Evolutionary conservation across 331 rosid genomes (phyloP).

Genomic region (Arachis monticola): DNA sequence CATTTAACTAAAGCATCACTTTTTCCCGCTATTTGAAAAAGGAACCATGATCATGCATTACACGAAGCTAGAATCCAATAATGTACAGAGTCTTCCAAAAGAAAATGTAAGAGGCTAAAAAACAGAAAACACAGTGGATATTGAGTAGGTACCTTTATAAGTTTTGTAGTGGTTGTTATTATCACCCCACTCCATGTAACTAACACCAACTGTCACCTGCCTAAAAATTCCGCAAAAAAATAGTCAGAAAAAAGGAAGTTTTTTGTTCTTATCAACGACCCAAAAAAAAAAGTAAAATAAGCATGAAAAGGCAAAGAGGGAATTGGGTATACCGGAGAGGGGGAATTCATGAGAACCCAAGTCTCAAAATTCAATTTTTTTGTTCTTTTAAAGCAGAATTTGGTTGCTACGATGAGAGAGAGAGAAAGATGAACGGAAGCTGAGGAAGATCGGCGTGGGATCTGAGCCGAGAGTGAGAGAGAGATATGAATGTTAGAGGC

Average conservation of each 20-base stretch:
- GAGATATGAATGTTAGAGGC: slow-evolving; percentile 20
- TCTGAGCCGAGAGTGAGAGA: slow-evolving; percentile 45
- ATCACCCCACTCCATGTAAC: slow-evolving; percentile 79
- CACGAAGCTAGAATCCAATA: neutral
- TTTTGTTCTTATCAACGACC: no score
- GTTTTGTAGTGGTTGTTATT: slow-evolving; percentile 57
- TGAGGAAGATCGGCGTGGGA: slow-evolving; percentile 67
- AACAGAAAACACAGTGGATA: no score
- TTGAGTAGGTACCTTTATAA: slow-evolving; percentile 64
- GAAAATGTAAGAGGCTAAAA: neutral
- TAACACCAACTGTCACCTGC: slow-evolving; percentile 48
- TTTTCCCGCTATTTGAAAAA: neutral
- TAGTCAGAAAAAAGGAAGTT: neutral
- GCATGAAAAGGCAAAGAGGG: slow-evolving; percentile 1
- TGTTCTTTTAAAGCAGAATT: neutral
- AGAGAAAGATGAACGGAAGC: slow-evolving; percentile 32
- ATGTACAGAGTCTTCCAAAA: neutral
- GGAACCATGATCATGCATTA: slow-evolving; percentile 5
- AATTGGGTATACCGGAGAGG: slow-evolving; percentile 33
- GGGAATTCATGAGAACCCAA: slow-evolving; percentile 22
- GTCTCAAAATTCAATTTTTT: slow-evolving; percentile 35
- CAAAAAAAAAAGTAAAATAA: neutral
- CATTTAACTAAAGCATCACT: neutral
- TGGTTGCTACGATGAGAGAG: slow-evolving; percentile 11
- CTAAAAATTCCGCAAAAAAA: slow-evolving; percentile 34